Conservation (phyloP, 345 rosid genomes). For the Rubroshorea leprosula region DNA sequence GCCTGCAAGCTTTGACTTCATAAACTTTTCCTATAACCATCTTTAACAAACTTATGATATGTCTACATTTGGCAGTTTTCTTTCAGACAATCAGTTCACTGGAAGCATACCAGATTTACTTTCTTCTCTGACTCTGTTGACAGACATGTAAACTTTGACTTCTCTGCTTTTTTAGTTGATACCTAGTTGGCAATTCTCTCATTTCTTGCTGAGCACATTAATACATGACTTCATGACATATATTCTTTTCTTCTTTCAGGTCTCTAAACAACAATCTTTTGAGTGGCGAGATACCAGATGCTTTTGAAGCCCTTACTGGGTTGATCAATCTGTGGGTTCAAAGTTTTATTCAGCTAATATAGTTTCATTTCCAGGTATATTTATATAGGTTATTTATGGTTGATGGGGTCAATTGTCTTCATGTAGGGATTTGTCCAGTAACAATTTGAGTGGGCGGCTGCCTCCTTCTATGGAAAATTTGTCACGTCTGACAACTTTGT, state of each 20-base stretch:
- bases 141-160: constrained; percentile 55
- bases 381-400: neutral
- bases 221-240: constrained; percentile 5
- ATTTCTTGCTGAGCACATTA: constrained; percentile 3
- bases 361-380: neutral
- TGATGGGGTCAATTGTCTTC: constrained; percentile 13
- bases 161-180: constrained; percentile 9
- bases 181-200: constrained; percentile 12
- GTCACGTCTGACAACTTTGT: constrained; percentile 70
- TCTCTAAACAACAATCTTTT: constrained; percentile 69
- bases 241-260: constrained; percentile 42
- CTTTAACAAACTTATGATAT: neutral
- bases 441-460: constrained; percentile 76
- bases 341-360: neutral
- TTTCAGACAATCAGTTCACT: constrained; percentile 75
- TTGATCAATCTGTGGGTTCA: constrained; percentile 77
- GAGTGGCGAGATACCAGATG: constrained; percentile 88
- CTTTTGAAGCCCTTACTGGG: constrained; percentile 52
- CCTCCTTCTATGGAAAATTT: constrained; percentile 71
- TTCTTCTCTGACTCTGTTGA: constrained; percentile 50
- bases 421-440: constrained; percentile 75
- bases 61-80: constrained; percentile 70
- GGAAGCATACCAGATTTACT: constrained; percentile 90
- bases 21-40: neutral
- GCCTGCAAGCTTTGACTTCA: neutral